Conservation (phyloP, 768 basidiomycete genomes). For the Myochromella boudieri region DNA sequence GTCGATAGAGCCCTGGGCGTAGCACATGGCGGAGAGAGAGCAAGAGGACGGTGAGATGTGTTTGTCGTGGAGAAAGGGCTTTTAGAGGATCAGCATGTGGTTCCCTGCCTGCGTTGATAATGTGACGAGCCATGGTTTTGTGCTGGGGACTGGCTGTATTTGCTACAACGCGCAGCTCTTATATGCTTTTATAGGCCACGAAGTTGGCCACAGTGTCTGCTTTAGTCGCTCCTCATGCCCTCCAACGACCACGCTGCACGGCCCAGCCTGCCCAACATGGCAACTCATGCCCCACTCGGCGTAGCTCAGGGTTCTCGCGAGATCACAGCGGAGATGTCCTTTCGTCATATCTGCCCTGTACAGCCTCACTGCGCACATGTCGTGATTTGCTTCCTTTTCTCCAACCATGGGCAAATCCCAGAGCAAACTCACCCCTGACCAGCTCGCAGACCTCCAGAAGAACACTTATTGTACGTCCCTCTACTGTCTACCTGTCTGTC, state of each 20-base stretch:
- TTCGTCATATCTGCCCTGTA: slow-evolving; percentile 16
- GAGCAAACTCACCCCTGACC: slow-evolving; percentile 91
- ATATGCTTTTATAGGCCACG: slow-evolving; percentile 19
- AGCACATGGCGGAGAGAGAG: slow-evolving; percentile 58
- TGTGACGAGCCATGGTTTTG: slow-evolving; percentile 23
- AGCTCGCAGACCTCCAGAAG: slow-evolving; percentile 94
- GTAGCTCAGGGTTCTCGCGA: not conserved
- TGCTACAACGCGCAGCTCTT: too few relatives aligned
- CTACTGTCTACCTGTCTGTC: slow-evolving; percentile 5
- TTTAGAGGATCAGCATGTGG: slow-evolving; percentile 32
- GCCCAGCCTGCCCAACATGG: slow-evolving; percentile 21
- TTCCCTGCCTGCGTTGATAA: slow-evolving; percentile 30
- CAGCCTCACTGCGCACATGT: slow-evolving; percentile 14
- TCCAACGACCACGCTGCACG: slow-evolving; percentile 24
- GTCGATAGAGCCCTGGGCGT: slow-evolving; percentile 65
- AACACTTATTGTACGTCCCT: slow-evolving; percentile 86
- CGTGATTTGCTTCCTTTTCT: slow-evolving; percentile 14
- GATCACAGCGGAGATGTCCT: slow-evolving; percentile 18
- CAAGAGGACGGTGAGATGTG: slow-evolving; percentile 37
- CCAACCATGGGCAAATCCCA: slow-evolving; percentile 94
- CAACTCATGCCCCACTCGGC: slow-evolving; percentile 9
- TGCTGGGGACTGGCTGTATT: slow-evolving; percentile 10
- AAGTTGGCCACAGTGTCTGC: slow-evolving; percentile 18
- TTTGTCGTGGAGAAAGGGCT: slow-evolving; percentile 30
- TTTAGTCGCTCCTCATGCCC: slow-evolving; percentile 24